phyloP scores from a whole-genome alignment of 305 asterid species.

The Fraxinus baroniana region DNA sequence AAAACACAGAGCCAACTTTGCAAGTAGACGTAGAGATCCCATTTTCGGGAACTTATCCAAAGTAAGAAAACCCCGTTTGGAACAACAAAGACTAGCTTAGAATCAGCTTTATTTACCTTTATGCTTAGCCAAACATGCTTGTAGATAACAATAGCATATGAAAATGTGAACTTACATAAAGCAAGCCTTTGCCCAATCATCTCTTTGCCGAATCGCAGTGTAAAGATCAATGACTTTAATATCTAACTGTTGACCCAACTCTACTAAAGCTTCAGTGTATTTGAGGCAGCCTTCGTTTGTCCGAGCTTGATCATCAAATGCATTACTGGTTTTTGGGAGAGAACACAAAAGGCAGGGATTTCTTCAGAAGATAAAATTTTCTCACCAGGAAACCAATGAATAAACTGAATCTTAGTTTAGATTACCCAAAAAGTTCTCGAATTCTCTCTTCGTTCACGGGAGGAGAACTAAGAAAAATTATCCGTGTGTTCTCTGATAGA shows the following conservation, averaged over 20 bases:
- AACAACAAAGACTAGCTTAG: background rate
- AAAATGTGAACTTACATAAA: conserved; percentile 52
- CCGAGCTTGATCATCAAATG: conserved; percentile 53
- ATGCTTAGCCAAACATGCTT: background rate
- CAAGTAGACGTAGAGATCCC: background rate
- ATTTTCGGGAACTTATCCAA: background rate
- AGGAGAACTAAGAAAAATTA: conserved; percentile 76
- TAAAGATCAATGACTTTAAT: conserved; percentile 68
- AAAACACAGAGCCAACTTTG: background rate
- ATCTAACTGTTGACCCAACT: conserved; percentile 63
- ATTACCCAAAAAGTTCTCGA: conserved; percentile 58
- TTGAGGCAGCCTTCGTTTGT: conserved; percentile 54
- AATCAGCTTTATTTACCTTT: background rate
- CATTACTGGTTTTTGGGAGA: conserved; percentile 28
- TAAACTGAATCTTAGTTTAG: background rate
- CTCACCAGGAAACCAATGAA: background rate
- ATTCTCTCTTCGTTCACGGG: conserved; percentile 58
- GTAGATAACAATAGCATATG: background rate
- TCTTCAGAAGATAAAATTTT: background rate
- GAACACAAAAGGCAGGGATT: background rate
- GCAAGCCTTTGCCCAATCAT: conserved; percentile 65
- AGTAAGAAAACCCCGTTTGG: background rate
- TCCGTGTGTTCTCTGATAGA: conserved; percentile 60
- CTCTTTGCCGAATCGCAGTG: conserved; percentile 56
- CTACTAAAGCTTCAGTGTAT: conserved; percentile 69